Conservation (phyloP, 2,329 filamentous ascomycete species). For the Colletotrichum acutatum region DNA sequence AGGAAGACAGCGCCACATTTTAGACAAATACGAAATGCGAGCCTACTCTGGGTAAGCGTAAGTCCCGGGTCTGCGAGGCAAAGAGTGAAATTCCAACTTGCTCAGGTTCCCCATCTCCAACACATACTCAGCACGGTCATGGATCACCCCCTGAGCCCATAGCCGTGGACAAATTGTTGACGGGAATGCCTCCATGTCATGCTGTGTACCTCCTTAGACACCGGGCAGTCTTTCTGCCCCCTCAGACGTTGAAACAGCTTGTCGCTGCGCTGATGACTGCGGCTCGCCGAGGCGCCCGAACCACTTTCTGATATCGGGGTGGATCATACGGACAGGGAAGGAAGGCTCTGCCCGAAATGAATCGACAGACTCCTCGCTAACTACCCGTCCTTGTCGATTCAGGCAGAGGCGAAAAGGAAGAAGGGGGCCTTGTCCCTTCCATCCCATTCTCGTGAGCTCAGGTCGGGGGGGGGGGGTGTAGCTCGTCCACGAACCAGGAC, state of each 20-base stretch:
- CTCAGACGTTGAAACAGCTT: background rate
- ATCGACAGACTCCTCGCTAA: background rate
- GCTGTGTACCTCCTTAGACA: background rate
- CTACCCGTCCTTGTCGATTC: background rate
- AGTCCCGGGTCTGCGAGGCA: background rate
- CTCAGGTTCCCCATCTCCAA: background rate
- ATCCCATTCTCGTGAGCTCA: background rate
- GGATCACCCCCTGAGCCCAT: background rate
- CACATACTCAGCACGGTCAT: background rate
- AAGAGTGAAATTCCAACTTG: background rate
- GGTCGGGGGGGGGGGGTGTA: background rate
- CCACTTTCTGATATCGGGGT: constrained; percentile 11
- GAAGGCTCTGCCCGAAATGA: constrained; percentile 28
- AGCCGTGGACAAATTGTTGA: background rate
- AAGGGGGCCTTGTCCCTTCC: background rate
- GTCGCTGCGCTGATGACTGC: background rate
- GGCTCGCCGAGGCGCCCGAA: constrained; percentile 26
- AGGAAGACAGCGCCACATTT: constrained; percentile 19
- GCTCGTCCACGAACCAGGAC: background rate
- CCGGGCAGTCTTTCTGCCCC: constrained; percentile 9
- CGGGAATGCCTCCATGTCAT: background rate
- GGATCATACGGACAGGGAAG: constrained; percentile 27
- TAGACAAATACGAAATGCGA: constrained; percentile 25
- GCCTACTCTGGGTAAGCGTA: background rate
- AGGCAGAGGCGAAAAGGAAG: background rate